Evolutionary conservation across 305 asterid genomes (phyloP).

Genomic region (Fraxinus xanthoxyloides): DNA sequence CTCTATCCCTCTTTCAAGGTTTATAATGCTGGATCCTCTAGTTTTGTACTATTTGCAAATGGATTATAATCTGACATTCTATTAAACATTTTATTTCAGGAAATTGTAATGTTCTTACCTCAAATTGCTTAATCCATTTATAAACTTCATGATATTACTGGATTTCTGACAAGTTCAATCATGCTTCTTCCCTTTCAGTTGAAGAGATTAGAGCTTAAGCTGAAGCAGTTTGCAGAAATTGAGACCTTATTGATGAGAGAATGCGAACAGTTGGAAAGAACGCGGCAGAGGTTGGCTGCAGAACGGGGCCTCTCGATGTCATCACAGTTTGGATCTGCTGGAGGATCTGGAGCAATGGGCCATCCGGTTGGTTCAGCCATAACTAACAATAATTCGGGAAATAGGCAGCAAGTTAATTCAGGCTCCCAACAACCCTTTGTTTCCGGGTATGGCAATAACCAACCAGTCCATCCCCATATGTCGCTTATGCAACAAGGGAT

Average conservation of each 20-base stretch:
- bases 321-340: constrained; percentile 54
- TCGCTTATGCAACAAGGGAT: constrained; percentile 42
- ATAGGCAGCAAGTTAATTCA: constrained; percentile 34
- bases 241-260: constrained; percentile 92
- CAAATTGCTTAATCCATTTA: not conserved
- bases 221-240: constrained; percentile 48
- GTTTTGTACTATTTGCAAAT: not conserved
- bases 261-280: constrained; percentile 91
- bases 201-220: constrained; percentile 15
- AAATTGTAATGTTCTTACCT: not conserved
- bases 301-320: constrained; percentile 62
- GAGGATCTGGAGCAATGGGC: constrained; percentile 41
- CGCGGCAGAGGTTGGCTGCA: constrained; percentile 64
- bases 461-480: constrained; percentile 44
- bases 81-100: not conserved
- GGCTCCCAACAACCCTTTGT: constrained; percentile 40
- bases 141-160: not conserved
- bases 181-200: not conserved
- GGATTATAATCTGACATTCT: not conserved
- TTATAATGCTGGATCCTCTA: not conserved
- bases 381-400: constrained; percentile 27
- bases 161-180: not conserved
- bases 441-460: constrained; percentile 45
- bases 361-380: constrained; percentile 38
- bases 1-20: not conserved